A percentile compares a stretch with the other conserved stretches of the same genome.
Conservation (phyloP, 352 stramenopile genomes). For the Pythium phragmitis region DNA sequence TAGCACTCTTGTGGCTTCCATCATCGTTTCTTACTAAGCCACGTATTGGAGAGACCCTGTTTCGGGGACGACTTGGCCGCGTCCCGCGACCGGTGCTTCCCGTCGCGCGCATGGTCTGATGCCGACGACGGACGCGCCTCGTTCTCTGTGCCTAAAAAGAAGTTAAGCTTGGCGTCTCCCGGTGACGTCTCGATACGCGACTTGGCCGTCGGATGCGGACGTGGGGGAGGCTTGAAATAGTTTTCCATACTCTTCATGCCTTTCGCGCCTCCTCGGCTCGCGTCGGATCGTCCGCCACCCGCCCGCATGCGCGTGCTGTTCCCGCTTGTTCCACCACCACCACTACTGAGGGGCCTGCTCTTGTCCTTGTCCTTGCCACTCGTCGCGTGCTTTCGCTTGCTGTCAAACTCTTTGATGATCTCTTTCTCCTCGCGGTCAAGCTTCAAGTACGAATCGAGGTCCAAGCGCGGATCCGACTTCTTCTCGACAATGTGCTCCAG, state of each 20-base stretch:
- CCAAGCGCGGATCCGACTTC: constrained; percentile 1
- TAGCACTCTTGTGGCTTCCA: not conserved
- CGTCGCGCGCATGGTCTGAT: not conserved
- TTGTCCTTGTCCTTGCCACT: not conserved
- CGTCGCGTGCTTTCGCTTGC: not conserved
- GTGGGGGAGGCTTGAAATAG: constrained; percentile 2
- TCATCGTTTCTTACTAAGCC: constrained; percentile 13
- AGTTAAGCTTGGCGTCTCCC: constrained; percentile 10
- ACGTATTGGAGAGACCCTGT: not conserved
- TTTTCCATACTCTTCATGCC: constrained; percentile 6
- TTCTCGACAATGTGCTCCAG: constrained; percentile 14
- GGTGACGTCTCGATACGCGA: not conserved
- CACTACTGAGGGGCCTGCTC: not conserved
- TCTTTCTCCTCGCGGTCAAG: not conserved
- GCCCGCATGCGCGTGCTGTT: constrained; percentile 11
- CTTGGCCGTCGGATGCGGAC: not conserved
- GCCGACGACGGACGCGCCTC: not conserved
- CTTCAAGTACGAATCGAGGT: constrained; percentile 17
- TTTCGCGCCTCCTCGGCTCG: not conserved
- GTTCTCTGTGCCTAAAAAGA: constrained; percentile 19
- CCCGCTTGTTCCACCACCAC: not conserved
- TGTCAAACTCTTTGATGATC: not conserved
- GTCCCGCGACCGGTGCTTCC: not conserved
- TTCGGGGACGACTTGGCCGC: constrained; percentile 8
- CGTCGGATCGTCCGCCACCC: not conserved